These are phyloP conservation scores for Lonicera japonica DNA, from an alignment of 129 eudicot species.

Conservation along the genomic window DNA sequence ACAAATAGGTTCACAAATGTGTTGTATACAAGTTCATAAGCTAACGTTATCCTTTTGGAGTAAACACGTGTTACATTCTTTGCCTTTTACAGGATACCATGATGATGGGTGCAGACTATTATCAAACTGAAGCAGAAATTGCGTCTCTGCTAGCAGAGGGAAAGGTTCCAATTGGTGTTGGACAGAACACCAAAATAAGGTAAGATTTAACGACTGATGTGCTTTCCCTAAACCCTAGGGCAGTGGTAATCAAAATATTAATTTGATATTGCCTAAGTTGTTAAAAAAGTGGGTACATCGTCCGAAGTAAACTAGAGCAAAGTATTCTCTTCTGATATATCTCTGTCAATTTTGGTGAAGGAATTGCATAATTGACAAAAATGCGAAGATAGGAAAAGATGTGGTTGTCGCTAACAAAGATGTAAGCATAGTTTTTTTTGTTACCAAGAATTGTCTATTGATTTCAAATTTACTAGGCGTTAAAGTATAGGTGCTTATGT, in stretches of 20 bases:
- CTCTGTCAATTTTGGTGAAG: conserved; percentile 24
- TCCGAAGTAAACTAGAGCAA: too few species aligned
- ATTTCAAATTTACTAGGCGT: too few species aligned
- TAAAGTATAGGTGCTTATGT: too few species aligned
- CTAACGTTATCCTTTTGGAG: not conserved
- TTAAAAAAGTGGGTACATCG: too few species aligned
- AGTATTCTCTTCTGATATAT: not conserved
- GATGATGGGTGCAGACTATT: conserved; percentile 96
- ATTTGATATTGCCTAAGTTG: too few species aligned
- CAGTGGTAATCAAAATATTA: too few species aligned
- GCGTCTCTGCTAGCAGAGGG: conserved; percentile 65
- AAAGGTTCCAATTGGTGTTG: conserved; percentile 81
- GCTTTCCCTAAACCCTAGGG: too few species aligned
- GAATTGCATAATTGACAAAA: conserved; percentile 89
- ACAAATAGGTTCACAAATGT: too few species aligned
- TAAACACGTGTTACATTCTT: conserved; percentile 7
- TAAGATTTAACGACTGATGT: conserved; percentile 6
- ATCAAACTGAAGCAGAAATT: conserved; percentile 79
- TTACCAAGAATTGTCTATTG: not conserved
- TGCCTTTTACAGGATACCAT: conserved; percentile 57
- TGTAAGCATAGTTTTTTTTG: conserved; percentile 23
- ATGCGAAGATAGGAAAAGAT: conserved; percentile 74
- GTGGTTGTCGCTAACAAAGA: conserved; percentile 71
- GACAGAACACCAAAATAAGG: conserved; percentile 69
- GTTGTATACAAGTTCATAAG: too few species aligned